Base-by-base conservation (phyloP, 805 yeast species). In the Grigorovia jiainica region DNA sequence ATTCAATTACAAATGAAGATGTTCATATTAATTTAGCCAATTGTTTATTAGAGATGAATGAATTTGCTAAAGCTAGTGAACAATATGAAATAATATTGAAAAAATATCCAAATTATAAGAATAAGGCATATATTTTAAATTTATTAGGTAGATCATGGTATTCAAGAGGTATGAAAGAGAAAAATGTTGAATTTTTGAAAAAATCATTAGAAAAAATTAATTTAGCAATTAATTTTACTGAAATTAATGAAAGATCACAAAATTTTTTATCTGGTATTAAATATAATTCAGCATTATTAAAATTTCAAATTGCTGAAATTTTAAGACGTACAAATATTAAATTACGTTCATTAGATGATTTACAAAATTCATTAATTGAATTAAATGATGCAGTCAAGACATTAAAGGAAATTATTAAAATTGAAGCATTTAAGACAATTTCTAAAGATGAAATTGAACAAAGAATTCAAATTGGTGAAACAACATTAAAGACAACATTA, bases 101-200 rank as follows among this genome's bases (percentile, higher is more conserved):
- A 21, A 73, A 81, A 56, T 82, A 73, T 55, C 67, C 63, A 20
- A 72, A 79, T 31, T 74, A 74, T 43, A 74, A 75, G 5, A 71
- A 75, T 32, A 94, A 82, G 55, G 64, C 86, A 0, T 78, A 75
- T 53, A 69, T 85, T 24, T 63, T 81, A 48, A 77, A 87, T 15
- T 71, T 84, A 48, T 69, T 90, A 45, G 95, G 95, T 35, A 75
- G 89, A 47, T 90, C 92, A 2, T 89, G 97, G 97, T 78, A 79
- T 48, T 71, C 78, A 19, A 73, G 95, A 58, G 97, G 86, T 9
- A 57, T 71, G 32, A 65, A 69, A 25, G 95, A 85, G 55, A 79
- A 74, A 60, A 80, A 74, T 43, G 56, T 79, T 38, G 74, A 66
- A n/a, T 76, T 71, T 46, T 74, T 81, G 41, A 65, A 72, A 33